phyloP scores from a whole-genome alignment of 257 asterid species.

The Fraxinus quadrangulata region DNA sequence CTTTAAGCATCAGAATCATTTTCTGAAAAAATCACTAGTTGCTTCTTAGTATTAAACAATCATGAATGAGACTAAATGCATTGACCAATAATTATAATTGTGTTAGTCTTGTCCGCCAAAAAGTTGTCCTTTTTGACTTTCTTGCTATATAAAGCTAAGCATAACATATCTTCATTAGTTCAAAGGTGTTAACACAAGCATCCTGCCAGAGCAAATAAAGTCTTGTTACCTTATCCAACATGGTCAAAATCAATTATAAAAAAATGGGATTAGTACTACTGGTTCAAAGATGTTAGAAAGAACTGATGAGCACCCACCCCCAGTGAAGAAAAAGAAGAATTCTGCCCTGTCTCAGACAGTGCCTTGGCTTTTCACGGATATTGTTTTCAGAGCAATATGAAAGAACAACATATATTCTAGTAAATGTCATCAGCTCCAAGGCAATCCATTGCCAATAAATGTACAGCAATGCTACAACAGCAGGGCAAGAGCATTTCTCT shows the following conservation, averaged over 20 bases:
- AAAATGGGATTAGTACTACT: neutral
- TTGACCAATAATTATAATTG: neutral
- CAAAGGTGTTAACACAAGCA: neutral
- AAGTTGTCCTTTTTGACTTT: neutral
- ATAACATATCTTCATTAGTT: neutral
- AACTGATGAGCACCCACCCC: neutral
- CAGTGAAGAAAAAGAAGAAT: neutral
- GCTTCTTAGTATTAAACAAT: neutral
- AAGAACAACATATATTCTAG: slow-evolving; percentile 6
- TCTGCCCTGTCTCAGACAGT: neutral
- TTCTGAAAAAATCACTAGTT: neutral
- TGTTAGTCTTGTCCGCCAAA: neutral
- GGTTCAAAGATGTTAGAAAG: slow-evolving; percentile 4
- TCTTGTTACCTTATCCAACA: neutral
- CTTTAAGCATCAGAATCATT: neutral
- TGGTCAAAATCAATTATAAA: neutral
- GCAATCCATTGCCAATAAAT: slow-evolving; percentile 15
- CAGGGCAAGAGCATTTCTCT: slow-evolving; percentile 18
- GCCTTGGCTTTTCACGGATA: neutral
- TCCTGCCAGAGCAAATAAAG: neutral
- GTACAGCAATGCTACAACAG: slow-evolving; percentile 20
- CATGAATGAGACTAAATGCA: neutral
- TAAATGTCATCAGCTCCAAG: slow-evolving; percentile 20
- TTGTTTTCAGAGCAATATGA: slow-evolving; percentile 12
- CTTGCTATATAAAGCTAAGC: neutral